Evolutionary conservation across 2,329 filamentous ascomycete species (phyloP), one percentile per base, ranked within the genome.

Genomic region (Colletotrichum zoysiae): DNA sequence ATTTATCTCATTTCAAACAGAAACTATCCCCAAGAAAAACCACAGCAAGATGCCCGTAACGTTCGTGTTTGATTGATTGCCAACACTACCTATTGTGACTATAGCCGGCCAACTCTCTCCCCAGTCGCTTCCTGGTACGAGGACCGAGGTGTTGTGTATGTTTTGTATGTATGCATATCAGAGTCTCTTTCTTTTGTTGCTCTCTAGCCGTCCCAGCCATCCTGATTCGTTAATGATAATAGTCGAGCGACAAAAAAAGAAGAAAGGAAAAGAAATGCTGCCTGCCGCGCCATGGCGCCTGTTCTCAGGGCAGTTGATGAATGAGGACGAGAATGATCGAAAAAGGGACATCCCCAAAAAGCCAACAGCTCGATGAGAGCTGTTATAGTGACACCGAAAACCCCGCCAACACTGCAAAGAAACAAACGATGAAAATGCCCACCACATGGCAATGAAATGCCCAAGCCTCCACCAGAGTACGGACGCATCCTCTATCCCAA

Each of bases 201-300:
- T 53, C 26, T 56, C 50, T 46, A 26, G 46, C 40, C 61, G 35
- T 56, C 26, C 61, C 61, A 26, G 14, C n/a, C 48, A 38, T 44
- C 38, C 50, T 26, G 26, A 35, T 44, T 64, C 61, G 61, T 64
- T 56, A 64, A 33, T 64, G 23, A 35, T 55, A 40, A 55, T 35
- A n/a, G 53, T 38, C 3, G 46, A 48, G 9, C 4, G 30, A 30
- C 30, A 30, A 14, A n/a, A 3, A 38, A 18, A 64, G 23, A 16
- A 33, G 3, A 38, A 23, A 56, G 12, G 23, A 35, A 18, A 56
- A 46, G 33, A 42, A 46, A 8, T 18, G 26, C 38, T 26, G 26
- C 48, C 50, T 50, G 2, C 6, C 4, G 38, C 33, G 61, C 61
- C 50, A 38, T 55, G 23, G 61, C 61, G 56, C 61, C 26, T 42